Evolutionary conservation across 1,284 basidiomycete genomes (phyloP), one percentile per base, ranked within the genome.

Genomic region (Cryptococcus sp.): DNA sequence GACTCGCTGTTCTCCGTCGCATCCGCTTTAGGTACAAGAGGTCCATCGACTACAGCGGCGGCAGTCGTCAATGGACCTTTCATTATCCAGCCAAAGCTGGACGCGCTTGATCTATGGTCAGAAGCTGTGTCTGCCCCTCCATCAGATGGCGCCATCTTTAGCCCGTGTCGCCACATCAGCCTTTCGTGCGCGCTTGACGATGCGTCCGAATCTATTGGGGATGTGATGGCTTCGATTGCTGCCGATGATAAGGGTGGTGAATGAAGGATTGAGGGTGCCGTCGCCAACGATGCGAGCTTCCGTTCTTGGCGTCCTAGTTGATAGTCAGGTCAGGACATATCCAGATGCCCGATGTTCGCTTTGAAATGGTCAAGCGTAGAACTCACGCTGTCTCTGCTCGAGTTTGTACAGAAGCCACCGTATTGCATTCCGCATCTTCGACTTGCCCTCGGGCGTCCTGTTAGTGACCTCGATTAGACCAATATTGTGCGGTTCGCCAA

Each of bases 381-480:
- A 64, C 73, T 71, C 60, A 75, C 75, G 65, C 38, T 68, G 63
- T 25, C 68, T 39, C 40, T 74, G 72, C 54, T 77, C 75, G 2
- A 77, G 55, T 25, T 73, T 71, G 53, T 72, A 75, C 42, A 79
- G 47, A 20, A 79, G 53, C 75, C 76, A 79, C 20, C 75, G 60
- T 15, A 79, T 57, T n/a, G 70, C 72, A 48, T 75, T 77, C 38
- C 72, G 55, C 75, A 77, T 78, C 65, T 79, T 79, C 35, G 69
- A 67, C 61, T 75, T 75, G 15, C 78, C 78, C 46, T 76, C 71
- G 2, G 65, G 50, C 10, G 70, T 67, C 23, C 63, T 55, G 0
- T 63, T 68, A 0, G 73, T 73, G 7, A 78, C 71, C 60, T 79
- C 78, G 40, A 79, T 77, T 49, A 79, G 52, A 6, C 78, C 78